phyloP scores from a whole-genome alignment of 2,329 filamentous ascomycete genomes.

The Ophiostoma australiae region DNA sequence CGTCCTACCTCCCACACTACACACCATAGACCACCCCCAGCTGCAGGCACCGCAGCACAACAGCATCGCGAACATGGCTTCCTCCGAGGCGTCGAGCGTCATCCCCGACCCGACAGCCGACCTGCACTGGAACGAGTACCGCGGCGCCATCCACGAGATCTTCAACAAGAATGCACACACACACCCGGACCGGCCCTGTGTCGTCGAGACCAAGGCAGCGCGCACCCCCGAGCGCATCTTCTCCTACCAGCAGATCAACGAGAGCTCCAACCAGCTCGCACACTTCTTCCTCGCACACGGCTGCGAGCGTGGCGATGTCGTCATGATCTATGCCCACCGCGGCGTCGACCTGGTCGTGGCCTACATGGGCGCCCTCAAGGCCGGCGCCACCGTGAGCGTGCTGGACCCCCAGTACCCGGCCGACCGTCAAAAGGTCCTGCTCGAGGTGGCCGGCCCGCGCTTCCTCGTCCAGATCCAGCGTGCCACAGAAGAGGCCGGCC shows the following conservation, averaged over 20 bases:
- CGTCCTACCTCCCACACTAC: background rate
- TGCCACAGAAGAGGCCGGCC: conserved; percentile 61
- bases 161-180: conserved; percentile 62
- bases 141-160: conserved; percentile 59
- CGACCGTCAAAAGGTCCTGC: conserved; percentile 73
- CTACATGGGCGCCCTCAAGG: conserved; percentile 67
- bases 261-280: conserved; percentile 74
- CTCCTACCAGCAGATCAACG: conserved; percentile 80
- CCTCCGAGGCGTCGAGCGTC: conserved; percentile 14
- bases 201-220: conserved; percentile 46
- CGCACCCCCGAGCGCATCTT: conserved; percentile 59
- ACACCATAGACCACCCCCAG: background rate
- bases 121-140: conserved; percentile 26
- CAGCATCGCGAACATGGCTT: conserved; percentile 8
- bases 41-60: conserved; percentile 6
- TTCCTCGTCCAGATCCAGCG: conserved; percentile 69
- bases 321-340: conserved; percentile 87
- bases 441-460: conserved; percentile 71
- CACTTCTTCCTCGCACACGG: conserved; percentile 73
- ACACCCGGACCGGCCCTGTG: conserved; percentile 57
- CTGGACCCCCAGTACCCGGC: conserved; percentile 81
- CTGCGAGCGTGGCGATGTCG: conserved; percentile 73
- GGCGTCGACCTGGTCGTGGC: conserved; percentile 63
- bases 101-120: conserved; percentile 25
- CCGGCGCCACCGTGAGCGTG: conserved; percentile 58